Base-by-base conservation (phyloP, 2,329 filamentous ascomycete species). In the Cryoendolithus antarcticus region DNA sequence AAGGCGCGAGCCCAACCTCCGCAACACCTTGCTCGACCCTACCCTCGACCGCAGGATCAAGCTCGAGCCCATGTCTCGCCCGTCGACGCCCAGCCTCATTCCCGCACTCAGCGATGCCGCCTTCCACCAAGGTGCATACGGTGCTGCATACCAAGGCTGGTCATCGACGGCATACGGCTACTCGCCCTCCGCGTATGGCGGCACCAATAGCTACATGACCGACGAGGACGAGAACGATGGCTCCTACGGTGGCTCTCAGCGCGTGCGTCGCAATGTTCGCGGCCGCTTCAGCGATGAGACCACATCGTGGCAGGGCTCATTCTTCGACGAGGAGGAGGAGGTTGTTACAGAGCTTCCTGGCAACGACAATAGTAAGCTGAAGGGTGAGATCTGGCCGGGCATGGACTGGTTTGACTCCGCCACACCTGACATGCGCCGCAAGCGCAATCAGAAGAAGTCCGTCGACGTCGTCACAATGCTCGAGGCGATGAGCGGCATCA, bases 381-480 rank as follows among this genome's bases (percentile, higher is more conserved):
- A 88, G 57, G 82, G 82, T 2, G 65, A 79, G n/a, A 65, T 75
- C 34, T 86, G 78, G 70, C 78, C 80, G 2, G 83, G 83, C 11
- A 88, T 88, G 82, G 73, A 75, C 38, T 70, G 85, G n/a, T 86
- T 88, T 55, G 83, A 89, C 58, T 77, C 83, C 38, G 83, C 83
- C 4, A 82, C 79, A 4, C 71, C 77, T 10, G 74, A 80, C 44
- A 80, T 82, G 69, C 80, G 76, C 50, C 72, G 78, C 34, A 83
- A 76, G 62, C 70, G 83, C 37, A 88, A 88, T 55, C 83, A 89
- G 60, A 77, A 80, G 51, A 89, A 89, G 58, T 75, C 80, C 39
- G 70, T 67, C n/a, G 78, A 75, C 1, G 77, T 85, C n/a, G 63
- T 86, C 13, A 67, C 74, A 40, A 72, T 74, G 42, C 76, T 89